Evolutionary conservation across 257 asterid genomes (phyloP).

Genomic region (Primulina tabacum): DNA sequence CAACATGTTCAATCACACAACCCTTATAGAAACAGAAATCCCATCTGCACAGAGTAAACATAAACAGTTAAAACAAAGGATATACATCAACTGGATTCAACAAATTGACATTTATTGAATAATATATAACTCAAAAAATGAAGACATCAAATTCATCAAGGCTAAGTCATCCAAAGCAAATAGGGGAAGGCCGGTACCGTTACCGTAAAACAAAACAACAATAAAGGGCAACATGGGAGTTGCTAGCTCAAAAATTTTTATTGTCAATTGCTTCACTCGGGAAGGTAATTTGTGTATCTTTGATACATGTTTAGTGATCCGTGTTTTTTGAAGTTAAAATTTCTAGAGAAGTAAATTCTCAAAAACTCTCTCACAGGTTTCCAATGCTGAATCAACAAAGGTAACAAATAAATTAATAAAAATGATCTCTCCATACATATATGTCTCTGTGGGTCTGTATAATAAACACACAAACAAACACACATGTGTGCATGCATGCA

Average conservation of each 20-base stretch:
- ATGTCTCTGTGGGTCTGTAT: background rate
- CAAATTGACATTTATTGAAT: conserved; percentile 9
- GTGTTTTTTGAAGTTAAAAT: conserved; percentile 6
- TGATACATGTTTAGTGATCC: conserved; percentile 10
- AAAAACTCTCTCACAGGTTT: conserved; percentile 1
- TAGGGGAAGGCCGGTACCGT: background rate
- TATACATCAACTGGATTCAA: conserved; percentile 3
- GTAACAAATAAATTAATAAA: background rate
- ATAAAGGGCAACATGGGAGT: conserved; percentile 13
- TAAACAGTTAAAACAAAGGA: conserved; percentile 15
- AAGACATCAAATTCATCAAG: conserved; percentile 22
- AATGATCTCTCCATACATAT: conserved; percentile 9
- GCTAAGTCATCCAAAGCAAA: conserved; percentile 13
- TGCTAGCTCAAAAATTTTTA: conserved; percentile 17
- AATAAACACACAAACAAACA: background rate
- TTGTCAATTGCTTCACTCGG: background rate
- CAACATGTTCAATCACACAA: conserved; percentile 88
- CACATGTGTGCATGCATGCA: background rate
- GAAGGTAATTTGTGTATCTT: conserved; percentile 18
- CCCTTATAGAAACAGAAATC: conserved; percentile 89
- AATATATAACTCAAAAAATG: conserved; percentile 7
- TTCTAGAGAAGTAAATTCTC: conserved; percentile 17
- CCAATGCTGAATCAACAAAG: conserved; percentile 6
- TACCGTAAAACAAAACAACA: background rate
- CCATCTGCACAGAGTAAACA: conserved; percentile 64